phyloP scores from a whole-genome alignment of 148 eudicot genomes.

The Rhododendron vialii region DNA sequence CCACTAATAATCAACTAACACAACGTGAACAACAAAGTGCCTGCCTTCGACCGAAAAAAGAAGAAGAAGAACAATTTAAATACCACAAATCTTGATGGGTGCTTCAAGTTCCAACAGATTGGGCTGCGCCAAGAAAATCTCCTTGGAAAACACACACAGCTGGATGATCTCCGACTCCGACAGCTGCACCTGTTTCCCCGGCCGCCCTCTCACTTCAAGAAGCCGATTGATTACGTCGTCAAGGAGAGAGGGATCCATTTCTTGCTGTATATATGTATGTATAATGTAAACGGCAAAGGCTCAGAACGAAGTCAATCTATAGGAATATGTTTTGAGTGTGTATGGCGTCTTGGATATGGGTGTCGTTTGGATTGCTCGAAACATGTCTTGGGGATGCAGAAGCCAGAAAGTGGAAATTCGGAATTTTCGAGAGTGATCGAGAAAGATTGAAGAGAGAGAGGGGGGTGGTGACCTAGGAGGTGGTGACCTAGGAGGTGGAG shows the following conservation, averaged over 20 bases:
- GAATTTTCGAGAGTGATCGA: neutral
- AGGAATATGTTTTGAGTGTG: neutral
- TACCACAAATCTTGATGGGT: slow-evolving; percentile 11
- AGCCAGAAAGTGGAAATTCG: no score
- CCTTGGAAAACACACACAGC: slow-evolving; percentile 54
- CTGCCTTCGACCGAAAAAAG: neutral
- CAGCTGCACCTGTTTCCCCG: slow-evolving; percentile 77
- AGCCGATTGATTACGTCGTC: slow-evolving; percentile 67
- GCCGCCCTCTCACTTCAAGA: slow-evolving; percentile 50
- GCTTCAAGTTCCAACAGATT: slow-evolving; percentile 41
- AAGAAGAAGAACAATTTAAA: neutral
- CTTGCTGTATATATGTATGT: neutral
- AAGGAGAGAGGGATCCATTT: slow-evolving; percentile 52
- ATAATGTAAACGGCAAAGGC: neutral
- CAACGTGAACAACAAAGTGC: neutral
- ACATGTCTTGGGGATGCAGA: neutral
- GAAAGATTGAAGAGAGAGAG: neutral
- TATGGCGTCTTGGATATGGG: neutral
- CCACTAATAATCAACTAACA: neutral
- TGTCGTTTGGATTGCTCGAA: neutral
- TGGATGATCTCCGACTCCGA: slow-evolving; percentile 82
- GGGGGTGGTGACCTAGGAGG: neutral
- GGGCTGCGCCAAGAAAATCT: slow-evolving; percentile 62
- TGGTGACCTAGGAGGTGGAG: neutral
- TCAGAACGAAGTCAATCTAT: neutral